Percentiles rank a stretch among this genome's conserved stretches.
These are phyloP conservation scores for Erythrophleum fordii DNA, from an alignment of 306 rosid species.

Conservation along the genomic window DNA sequence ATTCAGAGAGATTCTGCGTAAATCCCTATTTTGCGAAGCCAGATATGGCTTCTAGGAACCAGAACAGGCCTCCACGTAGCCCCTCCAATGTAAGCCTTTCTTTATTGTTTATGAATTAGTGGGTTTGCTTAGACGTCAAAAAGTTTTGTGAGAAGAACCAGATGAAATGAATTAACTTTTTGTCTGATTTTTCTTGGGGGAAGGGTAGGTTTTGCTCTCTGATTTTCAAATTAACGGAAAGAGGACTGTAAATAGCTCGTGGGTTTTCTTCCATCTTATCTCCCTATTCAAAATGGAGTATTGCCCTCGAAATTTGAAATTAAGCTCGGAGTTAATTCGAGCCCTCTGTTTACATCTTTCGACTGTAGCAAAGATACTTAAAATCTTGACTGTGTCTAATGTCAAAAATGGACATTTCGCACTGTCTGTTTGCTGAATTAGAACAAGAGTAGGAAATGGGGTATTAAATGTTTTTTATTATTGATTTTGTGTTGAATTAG, in stretches of 20 bases:
- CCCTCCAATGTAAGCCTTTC: constrained; percentile 59
- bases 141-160: neutral
- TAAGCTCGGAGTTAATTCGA: neutral
- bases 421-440: neutral
- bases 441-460: neutral
- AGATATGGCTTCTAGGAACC: constrained; percentile 79
- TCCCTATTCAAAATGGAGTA: neutral
- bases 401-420: neutral
- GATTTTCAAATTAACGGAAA: neutral
- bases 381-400: neutral
- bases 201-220: neutral
- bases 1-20: neutral
- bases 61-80: constrained; percentile 82
- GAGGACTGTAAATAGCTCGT: neutral
- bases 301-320: neutral
- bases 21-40: constrained; percentile 15
- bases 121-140: neutral
- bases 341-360: neutral
- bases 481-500: constrained; percentile 39
- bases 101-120: neutral
- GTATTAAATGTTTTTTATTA: neutral
- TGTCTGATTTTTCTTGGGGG: neutral
- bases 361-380: neutral
- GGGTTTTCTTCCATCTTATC: neutral
- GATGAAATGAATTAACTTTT: neutral